A percentile compares a stretch with the other conserved stretches of the same genome.
Conservation (phyloP, 2,329 filamentous ascomycete species). For the Diaporthe citrichinensis region DNA sequence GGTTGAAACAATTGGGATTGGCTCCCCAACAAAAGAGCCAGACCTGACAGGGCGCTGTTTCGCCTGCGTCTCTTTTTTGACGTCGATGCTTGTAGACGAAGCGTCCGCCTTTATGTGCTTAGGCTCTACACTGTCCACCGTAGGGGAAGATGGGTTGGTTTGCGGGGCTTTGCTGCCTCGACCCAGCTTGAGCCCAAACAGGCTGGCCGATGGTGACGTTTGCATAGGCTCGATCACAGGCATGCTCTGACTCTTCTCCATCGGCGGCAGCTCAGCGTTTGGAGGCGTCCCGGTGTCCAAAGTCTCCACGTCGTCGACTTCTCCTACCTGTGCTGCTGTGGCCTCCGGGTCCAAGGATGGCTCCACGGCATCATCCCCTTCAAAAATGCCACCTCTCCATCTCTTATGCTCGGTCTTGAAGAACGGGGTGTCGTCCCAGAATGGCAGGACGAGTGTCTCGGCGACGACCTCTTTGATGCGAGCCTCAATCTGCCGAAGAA, state of each 20-base stretch:
- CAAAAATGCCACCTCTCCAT: conserved; percentile 89
- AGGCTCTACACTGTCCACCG: conserved; percentile 4
- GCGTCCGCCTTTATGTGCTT: conserved; percentile 50
- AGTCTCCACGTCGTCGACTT: conserved; percentile 63
- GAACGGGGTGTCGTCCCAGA: conserved; percentile 97
- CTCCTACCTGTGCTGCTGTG: conserved; percentile 59
- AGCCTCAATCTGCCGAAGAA: conserved; percentile 93
- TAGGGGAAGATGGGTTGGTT: conserved; percentile 36
- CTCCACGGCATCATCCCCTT: conserved; percentile 65
- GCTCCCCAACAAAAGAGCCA: conserved; percentile 72
- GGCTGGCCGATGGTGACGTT: conserved; percentile 54
- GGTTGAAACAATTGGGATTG: conserved; percentile 76
- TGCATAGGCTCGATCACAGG: conserved; percentile 60
- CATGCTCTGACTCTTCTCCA: conserved; percentile 70
- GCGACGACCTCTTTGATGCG: conserved; percentile 94
- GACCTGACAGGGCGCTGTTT: conserved; percentile 56
- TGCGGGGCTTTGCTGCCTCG: conserved; percentile 49
- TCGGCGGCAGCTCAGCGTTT: conserved; percentile 57
- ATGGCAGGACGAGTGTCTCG: conserved; percentile 91
- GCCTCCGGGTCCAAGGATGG: conserved; percentile 54
- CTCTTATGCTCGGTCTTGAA: conserved; percentile 82
- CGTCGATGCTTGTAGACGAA: conserved; percentile 64
- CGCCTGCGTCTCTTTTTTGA: conserved; percentile 56
- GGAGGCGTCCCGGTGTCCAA: conserved; percentile 56
- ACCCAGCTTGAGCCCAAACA: conserved; percentile 65